Evolutionary conservation across 306 rosid species (phyloP).

Genomic region (Cucurbita pepo): DNA sequence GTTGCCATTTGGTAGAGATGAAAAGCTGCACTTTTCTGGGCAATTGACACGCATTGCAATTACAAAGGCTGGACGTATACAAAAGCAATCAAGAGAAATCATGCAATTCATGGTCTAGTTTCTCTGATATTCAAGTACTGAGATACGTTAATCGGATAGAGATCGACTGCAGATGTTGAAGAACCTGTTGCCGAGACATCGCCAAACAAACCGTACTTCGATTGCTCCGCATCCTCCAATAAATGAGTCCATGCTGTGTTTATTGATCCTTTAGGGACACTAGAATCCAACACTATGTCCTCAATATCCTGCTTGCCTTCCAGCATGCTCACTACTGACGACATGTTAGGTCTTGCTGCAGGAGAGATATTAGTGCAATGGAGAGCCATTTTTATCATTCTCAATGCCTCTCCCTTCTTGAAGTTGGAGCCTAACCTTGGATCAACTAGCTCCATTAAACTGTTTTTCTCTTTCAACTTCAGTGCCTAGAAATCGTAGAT

Average conservation of each 20-base stretch:
- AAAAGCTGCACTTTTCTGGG: not conserved
- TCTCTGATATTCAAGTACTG: constrained; percentile 1
- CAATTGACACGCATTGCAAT: not conserved
- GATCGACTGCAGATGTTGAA: constrained; percentile 13
- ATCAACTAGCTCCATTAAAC: constrained; percentile 28
- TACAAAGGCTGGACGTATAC: not conserved
- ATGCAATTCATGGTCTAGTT: not conserved
- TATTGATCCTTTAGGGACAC: not conserved
- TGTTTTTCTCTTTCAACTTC: constrained; percentile 10
- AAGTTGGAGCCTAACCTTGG: constrained; percentile 18
- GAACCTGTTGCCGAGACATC: constrained; percentile 10
- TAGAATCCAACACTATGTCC: not conserved
- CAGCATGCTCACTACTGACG: constrained; percentile 17
- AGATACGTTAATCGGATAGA: constrained; percentile 18
- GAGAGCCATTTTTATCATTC: constrained; percentile 25
- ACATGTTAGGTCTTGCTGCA: constrained; percentile 24
- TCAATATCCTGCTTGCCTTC: constrained; percentile 6
- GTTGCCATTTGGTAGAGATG: not conserved
- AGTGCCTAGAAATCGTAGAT: constrained; percentile 13
- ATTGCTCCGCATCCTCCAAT: not conserved
- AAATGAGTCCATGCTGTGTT: not conserved
- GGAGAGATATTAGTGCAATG: constrained; percentile 19
- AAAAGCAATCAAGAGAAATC: not conserved
- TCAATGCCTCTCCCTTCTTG: constrained; percentile 15
- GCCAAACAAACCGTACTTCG: not conserved